Base-by-base conservation (phyloP, 2,329 filamentous ascomycete species). In the Fusarium sp. region DNA sequence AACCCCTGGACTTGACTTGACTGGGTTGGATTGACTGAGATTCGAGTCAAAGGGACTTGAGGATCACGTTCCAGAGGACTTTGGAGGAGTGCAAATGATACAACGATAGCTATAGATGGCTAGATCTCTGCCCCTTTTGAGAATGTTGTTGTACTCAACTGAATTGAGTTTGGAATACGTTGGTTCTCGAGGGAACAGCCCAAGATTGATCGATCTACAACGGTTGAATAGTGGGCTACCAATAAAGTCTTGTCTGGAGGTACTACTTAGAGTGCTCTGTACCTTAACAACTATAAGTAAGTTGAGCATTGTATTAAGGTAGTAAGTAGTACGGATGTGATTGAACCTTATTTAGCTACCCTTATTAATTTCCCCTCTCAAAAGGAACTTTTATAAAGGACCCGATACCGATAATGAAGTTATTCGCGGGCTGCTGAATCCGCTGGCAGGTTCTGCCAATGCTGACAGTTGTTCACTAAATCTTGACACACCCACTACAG, bases 381-480 rank as follows among this genome's bases (percentile, higher is more conserved):
- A 42, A 39, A 63, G 37, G n/a, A 39, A 19, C n/a, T 51, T 16
- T 18, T 11, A 41, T 28, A 18, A 37, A 37, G 34, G 18, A 16
- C 30, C 30, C 30, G 31, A 34, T 13, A 41, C 23, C 21, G 39
- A 23, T 41, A 16, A 51, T 51, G 14, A 31, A 34, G 19, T 26
- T 26, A n/a, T 51, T 25, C 19, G 31, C 28, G 28, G 28, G 28
- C 31, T 51, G 9, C 45, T 31, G 25, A 28, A 14, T 44, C 18
- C 37, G 37, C 39, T 41, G 45, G 58, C 28, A 43, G 55, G 42
- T 56, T 63, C 59, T 48, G 67, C 67, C 67, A 70, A 70, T 64
- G 67, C 67, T 70, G 67, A 70, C 67, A 64, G 62, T 68, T 60
- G 67, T 67, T 70, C 58, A 60, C 67, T 64, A 69, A 70, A 56